Percentiles rank a stretch among this genome's conserved stretches.
phyloP scores from a whole-genome alignment of 2,329 filamentous ascomycete genomes.

The Paecilomyces fulvus region DNA sequence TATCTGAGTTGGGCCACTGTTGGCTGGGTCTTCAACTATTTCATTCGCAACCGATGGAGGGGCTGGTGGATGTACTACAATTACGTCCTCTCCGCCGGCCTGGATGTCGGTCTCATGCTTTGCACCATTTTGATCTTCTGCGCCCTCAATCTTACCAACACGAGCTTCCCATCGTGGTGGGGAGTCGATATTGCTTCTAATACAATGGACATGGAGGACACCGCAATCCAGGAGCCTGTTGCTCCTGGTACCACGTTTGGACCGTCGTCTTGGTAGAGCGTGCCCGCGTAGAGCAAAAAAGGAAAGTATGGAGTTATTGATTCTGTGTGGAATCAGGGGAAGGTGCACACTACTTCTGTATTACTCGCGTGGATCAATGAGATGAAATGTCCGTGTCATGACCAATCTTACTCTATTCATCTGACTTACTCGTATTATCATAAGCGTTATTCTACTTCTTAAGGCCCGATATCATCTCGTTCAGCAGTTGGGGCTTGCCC shows the following conservation, averaged over 20 bases:
- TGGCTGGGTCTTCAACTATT: constrained; percentile 61
- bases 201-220: constrained; percentile 55
- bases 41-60: constrained; percentile 54
- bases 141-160: constrained; percentile 53
- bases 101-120: constrained; percentile 60
- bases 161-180: constrained; percentile 56
- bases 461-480: too few relatives aligned
- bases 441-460: too few relatives aligned
- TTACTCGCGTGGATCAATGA: too few relatives aligned
- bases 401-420: too few relatives aligned
- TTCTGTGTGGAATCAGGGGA: too few relatives aligned
- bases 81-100: constrained; percentile 63
- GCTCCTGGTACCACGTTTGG: constrained; percentile 53
- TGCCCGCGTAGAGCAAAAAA: too few relatives aligned
- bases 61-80: constrained; percentile 76
- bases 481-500: too few relatives aligned
- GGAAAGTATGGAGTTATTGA: too few relatives aligned
- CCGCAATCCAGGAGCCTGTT: constrained; percentile 50
- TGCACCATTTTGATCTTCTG: constrained; percentile 64
- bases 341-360: too few relatives aligned
- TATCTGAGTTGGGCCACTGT: constrained; percentile 64
- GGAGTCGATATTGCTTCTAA: constrained; percentile 51
- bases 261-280: constrained; percentile 42
- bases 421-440: too few relatives aligned
- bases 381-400: too few relatives aligned